Conservation (phyloP, 2,329 filamentous ascomycete species). For the Alternaria sp. region DNA sequence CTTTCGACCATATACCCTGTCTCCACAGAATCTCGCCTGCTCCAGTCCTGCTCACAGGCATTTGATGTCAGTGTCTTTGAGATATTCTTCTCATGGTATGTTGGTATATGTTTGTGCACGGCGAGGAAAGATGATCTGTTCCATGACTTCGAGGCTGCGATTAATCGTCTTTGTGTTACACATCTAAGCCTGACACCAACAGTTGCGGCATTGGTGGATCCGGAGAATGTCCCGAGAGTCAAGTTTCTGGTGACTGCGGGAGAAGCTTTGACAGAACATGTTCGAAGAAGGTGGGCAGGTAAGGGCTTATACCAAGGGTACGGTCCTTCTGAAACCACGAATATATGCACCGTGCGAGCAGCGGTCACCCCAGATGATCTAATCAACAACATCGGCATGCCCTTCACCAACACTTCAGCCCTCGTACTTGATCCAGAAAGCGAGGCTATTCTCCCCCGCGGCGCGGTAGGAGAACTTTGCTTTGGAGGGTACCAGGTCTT, state of each 20-base stretch:
- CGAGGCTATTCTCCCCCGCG: slow-evolving; percentile 65
- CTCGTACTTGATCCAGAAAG: slow-evolving; percentile 64
- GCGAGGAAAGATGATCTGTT: slow-evolving; percentile 78
- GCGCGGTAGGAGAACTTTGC: slow-evolving; percentile 82
- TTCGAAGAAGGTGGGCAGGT: slow-evolving; percentile 73
- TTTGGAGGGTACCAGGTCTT: slow-evolving; percentile 85
- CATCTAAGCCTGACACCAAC: slow-evolving; percentile 88
- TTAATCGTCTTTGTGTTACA: slow-evolving; percentile 71
- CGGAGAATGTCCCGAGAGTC: slow-evolving; percentile 72
- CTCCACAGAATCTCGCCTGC: slow-evolving; percentile 63
- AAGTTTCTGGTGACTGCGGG: slow-evolving; percentile 82
- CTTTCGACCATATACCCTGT: slow-evolving; percentile 73
- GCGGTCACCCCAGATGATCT: slow-evolving; percentile 66
- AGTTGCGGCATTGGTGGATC: slow-evolving; percentile 77
- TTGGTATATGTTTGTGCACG: slow-evolving; percentile 80
- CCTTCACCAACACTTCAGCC: slow-evolving; percentile 77
- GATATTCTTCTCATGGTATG: slow-evolving; percentile 84
- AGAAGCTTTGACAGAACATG: slow-evolving; percentile 77
- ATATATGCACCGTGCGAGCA: slow-evolving; percentile 79
- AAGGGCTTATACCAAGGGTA: slow-evolving; percentile 77
- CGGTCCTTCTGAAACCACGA: slow-evolving; percentile 85
- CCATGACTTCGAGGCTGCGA: slow-evolving; percentile 72
- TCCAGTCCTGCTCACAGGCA: slow-evolving; percentile 84
- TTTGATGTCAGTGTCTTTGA: slow-evolving; percentile 92
- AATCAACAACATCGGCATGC: slow-evolving; percentile 78